phyloP scores from a whole-genome alignment of 1,139 yeast genomes.

The Nakaseomyces kungkrabaensis region DNA sequence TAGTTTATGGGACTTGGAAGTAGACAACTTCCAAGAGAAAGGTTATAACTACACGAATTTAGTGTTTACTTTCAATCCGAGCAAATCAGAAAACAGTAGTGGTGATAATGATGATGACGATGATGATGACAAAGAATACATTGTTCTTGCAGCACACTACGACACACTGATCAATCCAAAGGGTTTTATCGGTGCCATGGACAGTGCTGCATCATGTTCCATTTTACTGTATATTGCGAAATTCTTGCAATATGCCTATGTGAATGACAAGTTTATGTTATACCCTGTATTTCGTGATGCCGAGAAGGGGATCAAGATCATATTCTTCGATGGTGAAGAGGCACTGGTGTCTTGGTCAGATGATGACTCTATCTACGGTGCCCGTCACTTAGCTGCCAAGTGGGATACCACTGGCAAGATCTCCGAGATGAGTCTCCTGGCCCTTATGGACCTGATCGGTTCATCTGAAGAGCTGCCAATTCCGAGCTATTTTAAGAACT shows the following conservation, averaged over 20 bases:
- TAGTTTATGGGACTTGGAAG: conserved; percentile 33
- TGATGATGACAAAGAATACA: conserved; percentile 15
- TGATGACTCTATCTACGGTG: conserved; percentile 46
- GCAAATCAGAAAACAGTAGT: conserved; percentile 9
- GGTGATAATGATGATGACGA: conserved; percentile 14
- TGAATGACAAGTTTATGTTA: not conserved
- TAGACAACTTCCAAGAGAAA: conserved; percentile 35
- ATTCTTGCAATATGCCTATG: conserved; percentile 19
- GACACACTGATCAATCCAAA: conserved; percentile 39
- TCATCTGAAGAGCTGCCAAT: conserved; percentile 27
- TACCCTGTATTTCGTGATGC: conserved; percentile 10
- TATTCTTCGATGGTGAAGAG: conserved; percentile 54
- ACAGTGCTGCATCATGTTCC: conserved; percentile 49
- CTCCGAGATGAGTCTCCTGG: conserved; percentile 33
- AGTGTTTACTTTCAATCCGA: conserved; percentile 27
- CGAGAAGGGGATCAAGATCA: conserved; percentile 36
- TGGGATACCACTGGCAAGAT: conserved; percentile 29
- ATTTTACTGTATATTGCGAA: conserved; percentile 38
- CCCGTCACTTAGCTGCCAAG: conserved; percentile 38
- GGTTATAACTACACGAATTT: conserved; percentile 39
- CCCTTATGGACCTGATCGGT: conserved; percentile 44
- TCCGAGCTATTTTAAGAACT: conserved; percentile 38
- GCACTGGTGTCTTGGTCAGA: conserved; percentile 42
- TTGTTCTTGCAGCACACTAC: conserved; percentile 45
- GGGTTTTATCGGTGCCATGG: conserved; percentile 51